Conservation (phyloP, 208 protist genomes). For the Trypanosoma rangeli region DNA sequence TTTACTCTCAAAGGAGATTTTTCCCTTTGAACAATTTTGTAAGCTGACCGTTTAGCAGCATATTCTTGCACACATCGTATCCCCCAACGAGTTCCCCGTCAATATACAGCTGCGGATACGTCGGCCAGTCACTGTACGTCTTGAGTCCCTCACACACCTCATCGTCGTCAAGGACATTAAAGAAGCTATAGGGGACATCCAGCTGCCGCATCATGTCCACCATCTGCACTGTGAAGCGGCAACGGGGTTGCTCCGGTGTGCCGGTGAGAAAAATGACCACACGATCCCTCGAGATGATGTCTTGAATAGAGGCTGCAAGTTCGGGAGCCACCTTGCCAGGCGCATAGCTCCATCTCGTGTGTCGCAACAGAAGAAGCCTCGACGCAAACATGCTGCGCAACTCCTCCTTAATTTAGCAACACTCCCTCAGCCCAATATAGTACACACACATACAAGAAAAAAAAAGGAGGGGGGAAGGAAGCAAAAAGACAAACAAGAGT, state of each 20-base stretch:
- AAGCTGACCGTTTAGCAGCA: constrained; percentile 80
- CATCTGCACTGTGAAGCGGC: constrained; percentile 87
- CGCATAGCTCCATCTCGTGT: constrained; percentile 26
- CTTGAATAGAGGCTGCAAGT: constrained; percentile 60
- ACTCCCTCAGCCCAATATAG: background rate
- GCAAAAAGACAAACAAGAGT: background rate
- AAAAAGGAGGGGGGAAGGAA: background rate
- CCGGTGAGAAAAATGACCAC: constrained; percentile 92
- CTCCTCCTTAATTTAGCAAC: background rate
- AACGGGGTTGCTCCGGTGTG: constrained; percentile 78
- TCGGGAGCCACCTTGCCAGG: constrained; percentile 50
- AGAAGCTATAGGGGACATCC: constrained; percentile 78
- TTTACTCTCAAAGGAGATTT: constrained; percentile 46
- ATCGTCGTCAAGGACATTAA: constrained; percentile 90
- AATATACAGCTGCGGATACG: constrained; percentile 92
- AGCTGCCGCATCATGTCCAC: constrained; percentile 80
- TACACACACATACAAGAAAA: constrained; percentile 11
- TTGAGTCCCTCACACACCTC: constrained; percentile 91
- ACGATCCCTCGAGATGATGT: constrained; percentile 71
- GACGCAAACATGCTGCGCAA: constrained; percentile 29
- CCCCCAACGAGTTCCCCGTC: constrained; percentile 92
- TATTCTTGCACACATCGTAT: constrained; percentile 85
- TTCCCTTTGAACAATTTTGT: constrained; percentile 77
- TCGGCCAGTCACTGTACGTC: constrained; percentile 91
- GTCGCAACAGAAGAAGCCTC: constrained; percentile 18